A percentile compares a stretch with the other conserved stretches of the same genome.
phyloP scores from a whole-genome alignment of 108 stramenopile species.

The Tribonema minus region DNA sequence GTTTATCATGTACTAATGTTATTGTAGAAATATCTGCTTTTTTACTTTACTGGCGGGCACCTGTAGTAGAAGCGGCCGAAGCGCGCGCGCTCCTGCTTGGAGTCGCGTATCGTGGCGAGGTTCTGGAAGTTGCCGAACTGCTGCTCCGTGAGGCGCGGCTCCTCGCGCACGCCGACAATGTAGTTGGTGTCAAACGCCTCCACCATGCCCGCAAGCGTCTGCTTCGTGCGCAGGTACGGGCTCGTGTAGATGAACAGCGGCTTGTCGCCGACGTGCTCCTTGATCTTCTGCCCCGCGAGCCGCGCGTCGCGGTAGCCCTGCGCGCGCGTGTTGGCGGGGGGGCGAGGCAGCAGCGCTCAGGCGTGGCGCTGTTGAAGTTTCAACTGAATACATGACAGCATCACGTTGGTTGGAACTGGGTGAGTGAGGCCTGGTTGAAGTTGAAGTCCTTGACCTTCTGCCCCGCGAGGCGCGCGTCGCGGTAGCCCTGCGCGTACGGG shows the following conservation, averaged over 20 bases:
- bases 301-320: conserved; percentile 38
- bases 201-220: conserved; percentile 51
- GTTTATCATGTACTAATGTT: no score
- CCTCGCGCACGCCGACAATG: conserved; percentile 52
- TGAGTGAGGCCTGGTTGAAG: conserved; percentile 34
- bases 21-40: no score
- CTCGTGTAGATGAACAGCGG: conserved; percentile 54
- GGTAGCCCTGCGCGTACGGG: conserved; percentile 25
- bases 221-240: conserved; percentile 49
- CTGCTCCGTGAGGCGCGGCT: conserved; percentile 54
- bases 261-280: conserved; percentile 44
- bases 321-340: background rate
- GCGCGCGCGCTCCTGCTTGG: conserved; percentile 46
- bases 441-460: conserved; percentile 39
- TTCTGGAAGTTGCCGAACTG: conserved; percentile 58
- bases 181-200: conserved; percentile 49
- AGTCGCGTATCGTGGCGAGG: conserved; percentile 29
- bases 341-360: background rate
- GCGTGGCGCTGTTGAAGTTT: background rate
- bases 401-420: background rate
- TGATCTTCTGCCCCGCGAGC: conserved; percentile 40
- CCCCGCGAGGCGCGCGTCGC: conserved; percentile 23
- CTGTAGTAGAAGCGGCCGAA: conserved; percentile 57
- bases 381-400: background rate
- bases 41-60: no score